These are phyloP conservation scores for Cordyceps fumosorosea DNA, from an alignment of 2,329 filamentous ascomycete genomes.

Conservation along the genomic window DNA sequence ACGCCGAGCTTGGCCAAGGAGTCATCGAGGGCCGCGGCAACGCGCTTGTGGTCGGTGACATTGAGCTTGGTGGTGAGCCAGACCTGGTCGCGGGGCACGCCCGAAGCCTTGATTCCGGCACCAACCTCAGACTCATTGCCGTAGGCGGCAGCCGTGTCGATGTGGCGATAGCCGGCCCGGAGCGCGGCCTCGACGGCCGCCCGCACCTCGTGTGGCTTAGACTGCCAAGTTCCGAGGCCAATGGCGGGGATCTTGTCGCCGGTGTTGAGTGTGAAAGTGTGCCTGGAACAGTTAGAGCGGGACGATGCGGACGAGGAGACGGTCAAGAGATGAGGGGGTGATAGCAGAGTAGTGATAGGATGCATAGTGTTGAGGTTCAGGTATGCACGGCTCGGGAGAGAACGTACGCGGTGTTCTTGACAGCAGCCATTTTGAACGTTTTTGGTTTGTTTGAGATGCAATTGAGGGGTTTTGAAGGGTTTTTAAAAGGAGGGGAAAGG, in stretches of 20 bases:
- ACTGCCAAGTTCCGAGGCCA: constrained; percentile 76
- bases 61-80: constrained; percentile 78
- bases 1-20: constrained; percentile 55
- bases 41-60: constrained; percentile 71
- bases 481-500: not conserved
- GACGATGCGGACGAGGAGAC: not conserved
- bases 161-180: constrained; percentile 63
- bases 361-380: constrained; percentile 12
- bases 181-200: constrained; percentile 66
- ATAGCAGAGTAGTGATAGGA: not conserved
- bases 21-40: constrained; percentile 52
- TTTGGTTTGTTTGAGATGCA: not conserved
- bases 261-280: constrained; percentile 62
- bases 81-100: constrained; percentile 58
- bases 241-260: constrained; percentile 72
- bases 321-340: no score
- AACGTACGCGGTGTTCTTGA: constrained; percentile 22
- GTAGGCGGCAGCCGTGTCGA: constrained; percentile 72
- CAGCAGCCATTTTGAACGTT: constrained; percentile 22
- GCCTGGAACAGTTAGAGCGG: constrained; percentile 9
- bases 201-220: constrained; percentile 59
- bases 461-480: not conserved
- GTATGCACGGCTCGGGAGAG: not conserved
- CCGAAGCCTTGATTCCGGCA: constrained; percentile 55
- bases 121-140: constrained; percentile 69